Evolutionary conservation across 352 stramenopile genomes (phyloP), one percentile per base, ranked within the genome.

Genomic region (Phytopythium boreale): DNA sequence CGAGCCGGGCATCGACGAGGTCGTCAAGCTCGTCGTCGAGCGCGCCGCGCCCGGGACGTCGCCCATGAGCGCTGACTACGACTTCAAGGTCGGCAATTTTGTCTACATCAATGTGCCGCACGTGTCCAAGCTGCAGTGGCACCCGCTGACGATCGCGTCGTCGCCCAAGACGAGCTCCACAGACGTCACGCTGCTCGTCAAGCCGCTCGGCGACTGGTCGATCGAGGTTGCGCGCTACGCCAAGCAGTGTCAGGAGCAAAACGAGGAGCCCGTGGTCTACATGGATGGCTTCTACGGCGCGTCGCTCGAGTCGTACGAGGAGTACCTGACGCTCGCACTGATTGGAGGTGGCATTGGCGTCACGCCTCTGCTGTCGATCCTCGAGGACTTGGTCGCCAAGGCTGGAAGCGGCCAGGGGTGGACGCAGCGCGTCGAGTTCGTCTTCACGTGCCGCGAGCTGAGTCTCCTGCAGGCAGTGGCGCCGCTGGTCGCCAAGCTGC

Each of bases 81-180:
- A 84, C 62, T 89, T 74, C 69, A 76, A 82, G 60, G 73, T 81
- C 37, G 77, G 77, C 49, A 75, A 85, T 50, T 82, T 84, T 46
- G 60, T 87, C 41, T 87, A 87, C 59, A 51, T 87, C 36, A 84
- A 85, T 24, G 77, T 85, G 1, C 80, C 77, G 24, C 24, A 64
- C 27, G 73, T 89, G 44, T 85, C 77, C 10, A 84, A 82, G 60
- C 68, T 82, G 19, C 61, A 88, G 59, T 88, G 79, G 79, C 79
- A 88, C 44, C 67, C 79, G 12, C 66, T 88, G 52, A 85, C 75
- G 15, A 84, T 88, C 15, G 74, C 71, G 27, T 88, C 79, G 37
- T 83, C 79, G 4, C 71, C 79, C 19, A 77, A 82, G 43, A 47
- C 72, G 9, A 81, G 68, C 24, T 44, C 63, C 3, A 80, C 66